Evolutionary conservation across 2,329 filamentous ascomycete species (phyloP), one percentile per base, ranked within the genome.

Genomic region (Stachybotrys chartarum): DNA sequence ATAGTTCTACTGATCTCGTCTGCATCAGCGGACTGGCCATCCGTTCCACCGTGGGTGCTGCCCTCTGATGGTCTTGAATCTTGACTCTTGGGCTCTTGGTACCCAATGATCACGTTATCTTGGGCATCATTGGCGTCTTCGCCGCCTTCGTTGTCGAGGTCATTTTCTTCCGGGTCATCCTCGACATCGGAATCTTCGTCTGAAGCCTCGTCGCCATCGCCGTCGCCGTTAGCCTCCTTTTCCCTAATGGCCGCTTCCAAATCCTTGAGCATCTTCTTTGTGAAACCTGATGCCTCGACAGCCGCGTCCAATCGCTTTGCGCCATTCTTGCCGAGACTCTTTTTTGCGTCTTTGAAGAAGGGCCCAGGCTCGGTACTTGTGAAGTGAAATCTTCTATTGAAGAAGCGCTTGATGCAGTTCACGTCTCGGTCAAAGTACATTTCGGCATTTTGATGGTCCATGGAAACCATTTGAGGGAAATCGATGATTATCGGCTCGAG

Each of bases 361-460:
- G 94, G 95, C 0, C 94, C 95, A 0, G 86, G 84, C 58, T 87
- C 84, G 45, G 92, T 88, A 68, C 86, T 87, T 3, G 85, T 85
- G 68, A 97, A 99, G 62, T 91, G 86, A 71, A 96, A 99, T 32
- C 91, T 84, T 24, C 92, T 81, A 66, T 90, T 81, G 68, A 99
- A 99, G 71, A 96, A 99, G 35, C 89, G 85, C 75, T 97, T 97
- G 65, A 99, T 87, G 72, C 95, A 99, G 59, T 90, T 85, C 14
- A 99, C 92, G 64, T 99, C 94, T 60, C 94, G 86, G 68, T 97
- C 90, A 70, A 99, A 99, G 73, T 99, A 97, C 83, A 92, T 95
- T 68, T 96, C 88, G 17, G 94, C 95, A 66, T 99, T 97, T 42
- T 79, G 74, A 68, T 99, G 94, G 63, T 96, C 91, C 69, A 96